Percentiles rank a stretch among this genome's conserved stretches.
phyloP scores from a whole-genome alignment of 257 asterid genomes.

The Schizonepeta tenuifolia region DNA sequence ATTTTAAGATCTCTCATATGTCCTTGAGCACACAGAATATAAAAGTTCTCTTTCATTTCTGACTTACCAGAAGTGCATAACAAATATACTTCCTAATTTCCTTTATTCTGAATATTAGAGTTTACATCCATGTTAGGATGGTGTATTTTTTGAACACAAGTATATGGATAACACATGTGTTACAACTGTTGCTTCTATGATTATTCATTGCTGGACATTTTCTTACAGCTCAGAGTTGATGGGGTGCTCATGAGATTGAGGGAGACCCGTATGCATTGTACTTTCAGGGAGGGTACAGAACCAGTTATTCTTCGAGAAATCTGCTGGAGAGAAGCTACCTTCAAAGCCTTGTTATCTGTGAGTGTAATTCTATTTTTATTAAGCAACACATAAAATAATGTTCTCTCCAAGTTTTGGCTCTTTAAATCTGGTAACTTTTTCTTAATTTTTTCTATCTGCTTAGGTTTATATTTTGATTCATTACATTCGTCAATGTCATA shows the following conservation, averaged over 20 bases:
- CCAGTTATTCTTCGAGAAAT: slow-evolving; percentile 80
- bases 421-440: slow-evolving; percentile 13
- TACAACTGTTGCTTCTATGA: slow-evolving; percentile 27
- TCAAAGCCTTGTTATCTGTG: slow-evolving; percentile 68
- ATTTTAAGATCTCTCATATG: slow-evolving; percentile 28
- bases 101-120: slow-evolving; percentile 23
- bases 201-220: slow-evolving; percentile 30
- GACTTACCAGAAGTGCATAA: slow-evolving; percentile 12
- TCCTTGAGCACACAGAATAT: slow-evolving; percentile 20
- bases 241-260: slow-evolving; percentile 98
- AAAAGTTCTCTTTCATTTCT: slow-evolving; percentile 19
- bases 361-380: slow-evolving; percentile 32
- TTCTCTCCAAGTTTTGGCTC: slow-evolving; percentile 19
- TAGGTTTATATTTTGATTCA: slow-evolving; percentile 10
- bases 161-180: slow-evolving; percentile 22
- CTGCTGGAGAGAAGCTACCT: slow-evolving; percentile 94
- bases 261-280: slow-evolving; percentile 93
- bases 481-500: slow-evolving; percentile 11
- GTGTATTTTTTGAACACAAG: slow-evolving; percentile 5
- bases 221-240: slow-evolving; percentile 94
- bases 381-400: neutral
- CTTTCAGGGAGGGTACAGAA: slow-evolving; percentile 50
- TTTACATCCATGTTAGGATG: slow-evolving; percentile 20
- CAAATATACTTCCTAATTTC: slow-evolving; percentile 1
- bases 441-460: slow-evolving; percentile 3